Conservation (phyloP, 768 basidiomycete species). For the Termitomyces sp. region DNA sequence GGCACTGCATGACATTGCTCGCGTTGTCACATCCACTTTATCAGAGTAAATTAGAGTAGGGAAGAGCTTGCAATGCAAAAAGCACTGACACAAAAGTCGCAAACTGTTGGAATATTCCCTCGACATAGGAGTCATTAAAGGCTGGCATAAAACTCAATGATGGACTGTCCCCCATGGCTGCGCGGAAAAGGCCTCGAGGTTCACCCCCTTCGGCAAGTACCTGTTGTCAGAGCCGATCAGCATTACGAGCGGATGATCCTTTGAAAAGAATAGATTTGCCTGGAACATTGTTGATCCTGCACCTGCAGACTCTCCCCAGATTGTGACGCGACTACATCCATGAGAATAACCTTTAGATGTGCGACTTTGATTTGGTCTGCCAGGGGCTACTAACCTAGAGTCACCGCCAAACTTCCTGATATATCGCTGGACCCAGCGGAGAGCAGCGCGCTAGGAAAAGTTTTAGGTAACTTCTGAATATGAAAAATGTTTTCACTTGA, state of each 20-base stretch:
- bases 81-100: constrained; percentile 27
- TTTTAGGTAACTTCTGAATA: neutral
- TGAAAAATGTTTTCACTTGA: constrained; percentile 21
- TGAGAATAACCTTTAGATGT: neutral
- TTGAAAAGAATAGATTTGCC: constrained; percentile 13
- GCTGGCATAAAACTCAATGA: constrained; percentile 30
- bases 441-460: constrained; percentile 22
- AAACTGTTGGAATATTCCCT: constrained; percentile 30
- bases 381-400: constrained; percentile 23
- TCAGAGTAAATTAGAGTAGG: neutral
- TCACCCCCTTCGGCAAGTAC: constrained; percentile 34
- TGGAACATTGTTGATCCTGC: constrained; percentile 38
- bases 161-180: constrained; percentile 40
- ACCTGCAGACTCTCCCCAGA: constrained; percentile 38
- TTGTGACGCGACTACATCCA: constrained; percentile 29
- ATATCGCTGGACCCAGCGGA: constrained; percentile 33
- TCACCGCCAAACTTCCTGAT: constrained; percentile 33
- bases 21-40: constrained; percentile 15
- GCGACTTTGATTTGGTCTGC: neutral
- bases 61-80: neutral
- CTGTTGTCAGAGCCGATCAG: constrained; percentile 13
- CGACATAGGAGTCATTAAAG: constrained; percentile 27
- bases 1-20: constrained; percentile 20
- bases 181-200: constrained; percentile 30
- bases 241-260: neutral